Base-by-base conservation (phyloP, 2,329 filamentous ascomycete genomes). In the Botrytis hyacinthi region DNA sequence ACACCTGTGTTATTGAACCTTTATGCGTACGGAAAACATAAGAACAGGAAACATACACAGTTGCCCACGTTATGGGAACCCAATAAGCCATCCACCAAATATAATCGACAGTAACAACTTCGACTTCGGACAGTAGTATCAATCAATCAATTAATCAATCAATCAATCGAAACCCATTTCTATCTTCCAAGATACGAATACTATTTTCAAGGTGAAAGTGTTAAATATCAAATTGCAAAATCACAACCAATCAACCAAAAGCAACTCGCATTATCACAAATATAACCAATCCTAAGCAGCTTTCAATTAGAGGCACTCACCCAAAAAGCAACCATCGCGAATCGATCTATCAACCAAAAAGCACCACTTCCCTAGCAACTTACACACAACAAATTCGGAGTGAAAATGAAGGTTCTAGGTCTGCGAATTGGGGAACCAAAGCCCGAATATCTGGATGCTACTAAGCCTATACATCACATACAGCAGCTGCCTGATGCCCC, bases 381-480 rank as follows among this genome's bases (percentile, higher is more conserved):
- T 68, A 14, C 40, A 22, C 46, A 42, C 35, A 42, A 29, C 1
- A 29, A 54, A 16, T 42, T 57, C n/a, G 40, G 8, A 14, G 16
- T n/a, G 14, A 68, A 57, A 68, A 68, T 68, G 66, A 68, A 72
- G 29, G 4, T 72, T 57, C 61, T 72, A 26, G 60, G 70, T 8
- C 46, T 72, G 26, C 70, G 44, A 67, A 35, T 66, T 20, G 35
- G 60, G 60, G 69, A 71, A 40, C n/a, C 61, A 44, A 42, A 26
- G 42, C 14, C 46, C 60, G 29, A 72, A 32, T 68, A 68, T 68
- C 18, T 2, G n/a, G 37, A 66, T 44, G 70, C 35, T 51, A 20
- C 54, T 42, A 48, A 67, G 22, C 14, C 60, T 57, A 37, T 72
- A 32, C 16, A 42, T n/a, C 46, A 72, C 6, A 37, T 46, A 26